Base-by-base conservation (phyloP, 805 yeast species). In the Wickerhamiella domercqiae region DNA sequence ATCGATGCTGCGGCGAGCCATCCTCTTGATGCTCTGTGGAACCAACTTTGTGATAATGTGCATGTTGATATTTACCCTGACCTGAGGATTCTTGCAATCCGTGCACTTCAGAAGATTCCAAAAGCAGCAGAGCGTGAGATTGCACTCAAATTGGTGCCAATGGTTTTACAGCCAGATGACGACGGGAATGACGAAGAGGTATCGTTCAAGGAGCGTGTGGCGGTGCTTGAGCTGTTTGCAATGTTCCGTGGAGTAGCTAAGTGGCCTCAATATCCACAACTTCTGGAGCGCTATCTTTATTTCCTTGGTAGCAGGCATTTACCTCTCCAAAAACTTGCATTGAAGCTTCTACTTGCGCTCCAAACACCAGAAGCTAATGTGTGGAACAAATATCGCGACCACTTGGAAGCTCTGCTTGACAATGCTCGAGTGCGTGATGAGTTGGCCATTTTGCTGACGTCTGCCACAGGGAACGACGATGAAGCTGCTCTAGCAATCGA, bases 341-440 rank as follows among this genome's bases (percentile, higher is more conserved):
- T 90, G 34, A 68, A 71, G 33, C 76, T 78, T 29, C 50, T 90
- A 4, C 56, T 83, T 26, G 72, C 78, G 29, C 78, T 70, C 64
- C 73, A 75, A 45, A 63, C 68, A 34, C 66, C 69, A 1, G 63
- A 62, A 3, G 34, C 38, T 7, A 39, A 30, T 9, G 20, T 31
- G 3, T 57, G 82, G 24, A 67, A 66, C 37, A 78, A 76, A 52
- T 87, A 83, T 52, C 64, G 67, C 39, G 94, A 78, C 42, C 76
- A 77, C 47, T 60, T 90, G 48, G 67, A 60, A 34, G 84, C 78
- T 44, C 57, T 90, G 40, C 61, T 87, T 14, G 95, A 87, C 54
- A 93, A 83, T 43, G 70, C 80, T 2, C 61, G 77, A 14, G 86
- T 83, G 61, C 71, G 83, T 41, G 98, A 90, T 57, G 96, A 86